phyloP scores from a whole-genome alignment of 2,329 filamentous ascomycete genomes.

The Arthrobotrys sinensis region DNA sequence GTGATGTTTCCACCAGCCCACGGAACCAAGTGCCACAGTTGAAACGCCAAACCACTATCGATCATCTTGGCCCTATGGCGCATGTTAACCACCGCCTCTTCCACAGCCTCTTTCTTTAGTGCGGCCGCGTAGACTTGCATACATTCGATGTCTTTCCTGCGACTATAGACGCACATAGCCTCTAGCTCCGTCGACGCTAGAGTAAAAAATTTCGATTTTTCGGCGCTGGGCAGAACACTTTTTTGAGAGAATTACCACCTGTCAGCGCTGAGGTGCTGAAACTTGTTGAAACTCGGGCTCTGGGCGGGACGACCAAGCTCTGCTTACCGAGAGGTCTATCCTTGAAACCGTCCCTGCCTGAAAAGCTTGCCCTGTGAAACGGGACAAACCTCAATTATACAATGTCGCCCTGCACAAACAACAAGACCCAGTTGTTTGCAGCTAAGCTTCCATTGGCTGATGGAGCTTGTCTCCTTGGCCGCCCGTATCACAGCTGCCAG shows the following conservation, averaged over 20 bases:
- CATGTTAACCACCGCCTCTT: constrained; percentile 26
- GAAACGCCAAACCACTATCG: constrained; percentile 27
- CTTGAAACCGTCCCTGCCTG: constrained; percentile 54
- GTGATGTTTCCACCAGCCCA: constrained; percentile 32
- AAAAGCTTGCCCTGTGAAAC: constrained; percentile 57
- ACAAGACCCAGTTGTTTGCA: constrained; percentile 8
- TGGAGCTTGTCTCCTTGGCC: background rate
- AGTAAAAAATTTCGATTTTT: constrained; percentile 7
- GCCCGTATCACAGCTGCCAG: constrained; percentile 14
- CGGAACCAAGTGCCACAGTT: constrained; percentile 26
- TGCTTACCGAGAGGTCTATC: constrained; percentile 44
- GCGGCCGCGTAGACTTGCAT: background rate
- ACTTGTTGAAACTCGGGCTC: constrained; percentile 37
- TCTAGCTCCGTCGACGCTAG: background rate
- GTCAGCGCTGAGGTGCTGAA: constrained; percentile 22
- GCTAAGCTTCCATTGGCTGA: constrained; percentile 14
- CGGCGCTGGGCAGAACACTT: background rate
- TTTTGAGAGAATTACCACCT: background rate
- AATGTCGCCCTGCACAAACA: constrained; percentile 6
- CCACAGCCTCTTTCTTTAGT: constrained; percentile 11
- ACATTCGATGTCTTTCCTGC: constrained; percentile 8
- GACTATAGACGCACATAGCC: constrained; percentile 7
- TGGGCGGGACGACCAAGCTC: constrained; percentile 19
- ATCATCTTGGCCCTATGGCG: constrained; percentile 29
- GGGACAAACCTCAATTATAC: constrained; percentile 48